Conservation (phyloP, 768 basidiomycete genomes). For the Hericium coralloides region DNA sequence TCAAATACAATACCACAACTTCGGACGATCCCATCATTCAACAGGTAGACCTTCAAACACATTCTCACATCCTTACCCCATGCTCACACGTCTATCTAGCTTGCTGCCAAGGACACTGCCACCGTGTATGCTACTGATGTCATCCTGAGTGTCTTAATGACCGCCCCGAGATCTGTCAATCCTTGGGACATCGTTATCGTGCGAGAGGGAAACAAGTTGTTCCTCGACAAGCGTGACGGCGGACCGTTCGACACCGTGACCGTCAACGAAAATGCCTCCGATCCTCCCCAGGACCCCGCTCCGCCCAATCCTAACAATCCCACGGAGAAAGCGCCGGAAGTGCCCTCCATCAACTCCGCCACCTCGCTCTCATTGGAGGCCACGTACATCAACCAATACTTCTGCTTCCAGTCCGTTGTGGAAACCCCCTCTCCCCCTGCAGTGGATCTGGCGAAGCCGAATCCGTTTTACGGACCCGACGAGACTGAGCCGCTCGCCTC, state of each 20-base stretch:
- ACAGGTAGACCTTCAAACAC: constrained; percentile 39
- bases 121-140: constrained; percentile 91
- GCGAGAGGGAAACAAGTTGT: constrained; percentile 87
- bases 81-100: constrained; percentile 31
- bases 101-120: constrained; percentile 73
- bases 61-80: constrained; percentile 1
- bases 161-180: constrained; percentile 88
- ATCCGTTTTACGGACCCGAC: constrained; percentile 91
- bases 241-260: constrained; percentile 96
- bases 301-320: constrained; percentile 76
- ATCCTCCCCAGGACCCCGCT: constrained; percentile 80
- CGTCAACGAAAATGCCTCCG: constrained; percentile 96
- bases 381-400: constrained; percentile 98
- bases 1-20: constrained; percentile 96
- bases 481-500: constrained; percentile 94
- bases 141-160: constrained; percentile 94
- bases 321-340: constrained; percentile 60
- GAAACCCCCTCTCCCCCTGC: constrained; percentile 56
- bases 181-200: constrained; percentile 98
- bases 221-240: constrained; percentile 96
- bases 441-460: constrained; percentile 74
- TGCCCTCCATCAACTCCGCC: constrained; percentile 87
- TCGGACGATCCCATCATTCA: constrained; percentile 97
- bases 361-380: constrained; percentile 93
- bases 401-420: constrained; percentile 89